Base-by-base conservation (phyloP, 2,329 filamentous ascomycete genomes). In the Diplodia seriata region DNA sequence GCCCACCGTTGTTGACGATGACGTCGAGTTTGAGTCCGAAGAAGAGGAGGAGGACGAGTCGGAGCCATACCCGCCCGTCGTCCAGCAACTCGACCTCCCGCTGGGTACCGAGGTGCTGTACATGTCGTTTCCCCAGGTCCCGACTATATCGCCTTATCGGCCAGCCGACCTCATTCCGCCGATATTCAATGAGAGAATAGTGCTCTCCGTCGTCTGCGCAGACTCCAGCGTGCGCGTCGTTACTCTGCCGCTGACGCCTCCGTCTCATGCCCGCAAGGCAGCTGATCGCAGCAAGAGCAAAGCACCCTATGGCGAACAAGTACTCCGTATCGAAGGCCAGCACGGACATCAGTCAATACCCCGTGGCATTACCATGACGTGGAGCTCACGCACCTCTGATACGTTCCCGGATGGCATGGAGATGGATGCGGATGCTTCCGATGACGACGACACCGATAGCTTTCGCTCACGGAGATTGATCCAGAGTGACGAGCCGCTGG, bases 41-140 rank as follows among this genome's bases (percentile, higher is more conserved):
- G 85, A 88, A 66, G 83, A 85, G 49, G 87, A 89, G 73, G 76
- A 85, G n/a, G 86, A 89, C 70, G 81, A 84, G 29, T 82, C 84
- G 20, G 80, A 83, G 67, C 85, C 86, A 33, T 88, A 84, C 68
- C 81, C 84, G 56, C 78, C 80, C 26, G 80, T 89, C 65, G 75
- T 87, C 40, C 84, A 86, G 70, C 81, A 85, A 47, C 73, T 89
- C 61, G 84, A 87, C 70, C 81, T 89, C 47, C 78, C 82, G 12
- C 78, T 89, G 49, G 85, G 83, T 67, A 82, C 81, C 55, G 82
- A 82, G 51, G 85, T 87, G 29, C 78, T 86, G 12, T 81, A 84
- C 68, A 74, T 89, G 59, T 82, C 86, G 26, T 76, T 87, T 54
- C 83, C 85, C 15, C 73, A 76, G 20, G 72, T 81, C 29, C 76